Base-by-base conservation (phyloP, 805 yeast species). In the Saccharomycopsis vini region DNA sequence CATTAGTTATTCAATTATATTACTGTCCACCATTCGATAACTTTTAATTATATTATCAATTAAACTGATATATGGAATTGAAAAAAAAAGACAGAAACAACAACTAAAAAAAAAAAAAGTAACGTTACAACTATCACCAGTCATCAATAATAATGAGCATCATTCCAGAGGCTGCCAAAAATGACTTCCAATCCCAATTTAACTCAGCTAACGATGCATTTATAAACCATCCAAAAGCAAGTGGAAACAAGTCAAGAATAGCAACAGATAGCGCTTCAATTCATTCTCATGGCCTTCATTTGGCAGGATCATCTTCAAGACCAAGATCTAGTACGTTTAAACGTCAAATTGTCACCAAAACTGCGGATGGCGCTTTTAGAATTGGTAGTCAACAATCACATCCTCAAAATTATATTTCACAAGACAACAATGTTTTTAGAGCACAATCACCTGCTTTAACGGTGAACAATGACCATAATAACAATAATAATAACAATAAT, bases 301-400 rank as follows among this genome's bases (percentile, higher is more conserved):
- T 44, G 9, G 47, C 47, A 3, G 45, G 45, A 9, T 15, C 31
- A 26, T 21, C 19, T 35, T 21, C 40, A 18, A 39, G 29, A 22
- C 12, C 40, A 18, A 40, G 39, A 24, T 7, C 34, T 20, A 26
- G 36, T 5, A 43, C 46, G 9, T 39, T 43, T 9, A 43, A 43
- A 26, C 28, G 40, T 5, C 5, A 86, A 52, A 22, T 69, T 67
- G 3, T 97, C 97, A 50, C 79, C 75, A 97, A 97, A 89, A 31
- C 92, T 81, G 0, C 88, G 90, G 12, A 77, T 66, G 0, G 86
- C 81, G 2, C 84, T 59, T 2, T 50, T 42, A 2, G 54, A 36
- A 3, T 35, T 16, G 10, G 10, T 12, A 15, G 26, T 19, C 19
- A 32, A 13, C n/a, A 32, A 6, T 21, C 13, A 10, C 23, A n/a